These are phyloP conservation scores for Colletotrichum higginsianum DNA, from an alignment of 2,329 filamentous ascomycete species.

Conservation along the genomic window DNA sequence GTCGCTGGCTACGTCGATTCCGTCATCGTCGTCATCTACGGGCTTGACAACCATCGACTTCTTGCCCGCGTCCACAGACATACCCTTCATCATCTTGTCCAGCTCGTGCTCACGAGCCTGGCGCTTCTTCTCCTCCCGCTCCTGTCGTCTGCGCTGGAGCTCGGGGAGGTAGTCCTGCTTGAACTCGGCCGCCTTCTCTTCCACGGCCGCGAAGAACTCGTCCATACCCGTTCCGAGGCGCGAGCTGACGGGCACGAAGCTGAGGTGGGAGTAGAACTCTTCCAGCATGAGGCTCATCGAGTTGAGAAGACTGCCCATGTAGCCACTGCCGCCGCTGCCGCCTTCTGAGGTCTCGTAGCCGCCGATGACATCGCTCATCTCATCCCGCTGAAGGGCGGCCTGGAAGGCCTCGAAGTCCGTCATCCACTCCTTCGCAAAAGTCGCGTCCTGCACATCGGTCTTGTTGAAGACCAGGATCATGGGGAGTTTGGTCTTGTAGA, in stretches of 20 bases:
- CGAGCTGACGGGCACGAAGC: conserved; percentile 91
- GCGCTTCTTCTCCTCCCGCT: conserved; percentile 83
- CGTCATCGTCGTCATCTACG: conserved; percentile 59
- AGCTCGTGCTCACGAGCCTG: conserved; percentile 84
- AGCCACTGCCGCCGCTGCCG: conserved; percentile 84
- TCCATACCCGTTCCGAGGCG: conserved; percentile 94
- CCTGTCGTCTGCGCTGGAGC: conserved; percentile 81
- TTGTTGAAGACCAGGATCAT: conserved; percentile 99
- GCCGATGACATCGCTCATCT: conserved; percentile 82
- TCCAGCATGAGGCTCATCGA: conserved; percentile 98
- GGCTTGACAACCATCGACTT: conserved; percentile 50
- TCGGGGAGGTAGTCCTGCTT: conserved; percentile 92
- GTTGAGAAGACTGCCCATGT: conserved; percentile 96
- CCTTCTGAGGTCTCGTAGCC: conserved; percentile 74
- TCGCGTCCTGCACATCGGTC: conserved; percentile 92
- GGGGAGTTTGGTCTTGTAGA: conserved; percentile 98
- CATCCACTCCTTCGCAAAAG: conserved; percentile 99
- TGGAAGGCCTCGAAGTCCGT: conserved; percentile 98
- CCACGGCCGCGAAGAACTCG: conserved; percentile 92
- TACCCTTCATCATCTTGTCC: conserved; percentile 94
- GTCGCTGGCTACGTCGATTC: conserved; percentile 69
- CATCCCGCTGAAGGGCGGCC: conserved; percentile 83
- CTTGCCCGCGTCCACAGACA: conserved; percentile 67
- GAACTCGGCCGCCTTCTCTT: conserved; percentile 90
- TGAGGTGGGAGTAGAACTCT: conserved; percentile 96